Percentiles rank a stretch among this genome's conserved stretches.
Conservation (phyloP, 306 rosid species). For the Cyclanthera cordifolia region DNA sequence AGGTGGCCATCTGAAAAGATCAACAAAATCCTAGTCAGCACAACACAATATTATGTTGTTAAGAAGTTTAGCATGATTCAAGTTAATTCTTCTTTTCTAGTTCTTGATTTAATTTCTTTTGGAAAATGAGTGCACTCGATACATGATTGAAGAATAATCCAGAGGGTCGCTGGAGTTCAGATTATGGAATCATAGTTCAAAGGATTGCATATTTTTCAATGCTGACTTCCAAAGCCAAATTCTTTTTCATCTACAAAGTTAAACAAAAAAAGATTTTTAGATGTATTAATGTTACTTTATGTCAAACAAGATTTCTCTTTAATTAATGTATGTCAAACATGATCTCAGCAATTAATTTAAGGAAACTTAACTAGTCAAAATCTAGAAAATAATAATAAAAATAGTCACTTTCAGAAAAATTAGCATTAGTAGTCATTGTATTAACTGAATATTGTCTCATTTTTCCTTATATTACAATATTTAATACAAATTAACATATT, state of each 20-base stretch:
- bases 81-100: background rate
- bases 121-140: background rate
- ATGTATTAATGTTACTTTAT: slow-evolving; percentile 1
- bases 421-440: no score
- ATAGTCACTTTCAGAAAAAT: no score
- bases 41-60: background rate
- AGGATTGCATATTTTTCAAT: background rate
- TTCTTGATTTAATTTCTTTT: background rate
- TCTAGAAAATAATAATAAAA: no score
- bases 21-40: slow-evolving; percentile 17
- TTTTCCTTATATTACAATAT: no score
- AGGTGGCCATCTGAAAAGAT: slow-evolving; percentile 53
- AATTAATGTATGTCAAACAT: no score
- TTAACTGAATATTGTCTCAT: no score
- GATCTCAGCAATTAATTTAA: background rate
- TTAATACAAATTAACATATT: no score
- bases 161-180: background rate
- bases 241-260: background rate
- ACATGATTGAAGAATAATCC: background rate
- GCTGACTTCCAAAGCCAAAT: background rate
- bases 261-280: background rate
- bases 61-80: background rate
- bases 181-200: background rate
- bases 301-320: no score
- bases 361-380: no score